Base-by-base conservation (phyloP, 2,329 filamentous ascomycete genomes). In the Falciphora oryzae region DNA sequence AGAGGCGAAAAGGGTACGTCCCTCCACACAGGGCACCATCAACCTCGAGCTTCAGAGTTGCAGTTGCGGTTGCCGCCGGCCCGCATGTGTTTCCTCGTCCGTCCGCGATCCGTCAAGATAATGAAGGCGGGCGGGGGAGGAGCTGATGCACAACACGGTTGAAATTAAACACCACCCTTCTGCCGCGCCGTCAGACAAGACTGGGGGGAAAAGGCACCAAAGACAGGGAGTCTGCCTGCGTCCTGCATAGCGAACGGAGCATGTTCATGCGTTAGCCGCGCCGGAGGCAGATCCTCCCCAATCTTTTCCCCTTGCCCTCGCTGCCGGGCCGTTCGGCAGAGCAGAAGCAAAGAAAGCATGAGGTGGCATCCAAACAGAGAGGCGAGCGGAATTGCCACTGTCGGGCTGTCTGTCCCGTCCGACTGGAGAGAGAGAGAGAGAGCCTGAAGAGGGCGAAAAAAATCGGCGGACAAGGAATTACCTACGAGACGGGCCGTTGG, bases 251-350 rank as follows among this genome's bases (percentile, higher is more conserved):
- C 18, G 44, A 53, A 53, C 44, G 44, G 44, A 53, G 44, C 44
- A n/a, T 22, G 44, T 53, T 53, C 44, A 53, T 53, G 44, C 44
- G 22, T 25, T 22, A 18, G 22, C 8, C 44, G 44, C 32, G 22
- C 44, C 22, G 22, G 44, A 53, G 44, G 22, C 44, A 25, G 44
- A 25, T 53, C 44, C 44, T 53, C 44, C 44, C 44, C 44, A 44
- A 22, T 28, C 59, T 50, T 50, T 57, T 57, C 35, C 25, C 35
- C 59, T 61, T 35, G 32, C 32, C 32, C 14, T 61, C 29, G 59
- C 59, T 10, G 35, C 59, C 59, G 16, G 27, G 35, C 59, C 44
- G 35, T 28, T 61, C 59, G 38, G 38, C 38, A 44, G 18, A 44
- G 14, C 38, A 44, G 14, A 35, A 14, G 32, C 32, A 35, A 13